Percentiles rank a stretch among this genome's conserved stretches.
These are phyloP conservation scores for Castanea mollissima DNA, from an alignment of 306 rosid species.

Conservation along the genomic window DNA sequence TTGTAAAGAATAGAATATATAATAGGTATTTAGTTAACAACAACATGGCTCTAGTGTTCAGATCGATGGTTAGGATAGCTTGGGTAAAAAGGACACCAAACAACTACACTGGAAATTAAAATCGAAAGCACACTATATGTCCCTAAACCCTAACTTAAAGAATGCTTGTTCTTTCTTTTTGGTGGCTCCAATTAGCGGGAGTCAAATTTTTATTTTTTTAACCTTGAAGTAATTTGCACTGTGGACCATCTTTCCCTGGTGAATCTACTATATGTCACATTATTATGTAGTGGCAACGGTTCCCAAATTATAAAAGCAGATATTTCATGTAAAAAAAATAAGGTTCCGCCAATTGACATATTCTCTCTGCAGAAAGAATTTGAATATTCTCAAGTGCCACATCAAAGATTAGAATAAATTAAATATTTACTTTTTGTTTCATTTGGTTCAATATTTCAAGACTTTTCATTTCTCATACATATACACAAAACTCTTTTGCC, in stretches of 20 bases:
- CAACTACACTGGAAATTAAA: background rate
- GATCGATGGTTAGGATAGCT: too few species aligned
- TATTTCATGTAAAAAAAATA: too few species aligned
- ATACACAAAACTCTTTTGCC: too few species aligned
- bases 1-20: background rate
- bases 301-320: too few species aligned
- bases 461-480: too few species aligned
- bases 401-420: too few species aligned
- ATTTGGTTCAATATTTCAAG: too few species aligned
- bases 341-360: too few species aligned
- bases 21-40: background rate
- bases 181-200: background rate
- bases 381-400: too few species aligned
- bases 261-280: background rate
- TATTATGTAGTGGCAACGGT: too few species aligned
- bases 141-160: background rate
- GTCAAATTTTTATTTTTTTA: background rate
- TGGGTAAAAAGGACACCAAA: background rate
- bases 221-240: background rate
- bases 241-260: background rate
- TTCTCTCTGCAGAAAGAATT: accelerated
- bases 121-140: background rate
- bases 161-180: background rate
- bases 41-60: too few species aligned
- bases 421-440: too few species aligned